Percentiles rank a stretch among this genome's conserved stretches.
phyloP scores from a whole-genome alignment of 1,284 basidiomycete genomes.

The Afroboletus lepidellus region DNA sequence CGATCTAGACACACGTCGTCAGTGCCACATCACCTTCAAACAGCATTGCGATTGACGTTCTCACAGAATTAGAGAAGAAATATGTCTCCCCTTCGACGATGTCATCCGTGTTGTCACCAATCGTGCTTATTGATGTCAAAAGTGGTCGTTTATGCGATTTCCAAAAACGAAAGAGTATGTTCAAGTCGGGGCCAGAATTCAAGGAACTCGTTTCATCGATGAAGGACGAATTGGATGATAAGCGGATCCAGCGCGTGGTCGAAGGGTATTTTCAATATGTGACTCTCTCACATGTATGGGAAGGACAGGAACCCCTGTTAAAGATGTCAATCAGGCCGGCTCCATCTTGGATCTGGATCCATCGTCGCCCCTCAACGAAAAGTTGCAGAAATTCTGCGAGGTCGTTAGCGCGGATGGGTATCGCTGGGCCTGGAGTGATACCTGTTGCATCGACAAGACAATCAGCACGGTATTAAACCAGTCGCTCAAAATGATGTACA shows the following conservation, averaged over 20 bases:
- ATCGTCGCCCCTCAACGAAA: constrained; percentile 1
- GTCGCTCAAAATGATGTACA: constrained; percentile 5
- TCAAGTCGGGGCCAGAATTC: constrained; percentile 8
- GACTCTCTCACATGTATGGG: too few relatives aligned
- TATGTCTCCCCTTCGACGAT: neutral
- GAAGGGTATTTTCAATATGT: neutral
- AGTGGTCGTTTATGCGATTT: constrained; percentile 1
- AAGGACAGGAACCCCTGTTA: too few relatives aligned
- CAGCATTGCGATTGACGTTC: neutral
- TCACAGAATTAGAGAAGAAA: neutral
- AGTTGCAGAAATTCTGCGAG: neutral
- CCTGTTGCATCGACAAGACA: too few relatives aligned
- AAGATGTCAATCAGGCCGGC: too few relatives aligned
- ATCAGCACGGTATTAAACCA: constrained; percentile 5
- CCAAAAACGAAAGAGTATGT: neutral
- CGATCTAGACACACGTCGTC: neutral
- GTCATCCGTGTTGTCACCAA: neutral
- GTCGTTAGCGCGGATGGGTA: neutral
- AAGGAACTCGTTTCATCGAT: neutral
- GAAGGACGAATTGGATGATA: too few relatives aligned
- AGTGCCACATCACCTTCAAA: neutral
- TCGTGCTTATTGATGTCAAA: neutral
- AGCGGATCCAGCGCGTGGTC: too few relatives aligned
- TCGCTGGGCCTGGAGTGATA: too few relatives aligned
- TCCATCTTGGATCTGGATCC: too few relatives aligned